These are phyloP conservation scores for Acanthochlamys bracteata DNA, from an alignment of 106 monocot genomes.

Conservation along the genomic window DNA sequence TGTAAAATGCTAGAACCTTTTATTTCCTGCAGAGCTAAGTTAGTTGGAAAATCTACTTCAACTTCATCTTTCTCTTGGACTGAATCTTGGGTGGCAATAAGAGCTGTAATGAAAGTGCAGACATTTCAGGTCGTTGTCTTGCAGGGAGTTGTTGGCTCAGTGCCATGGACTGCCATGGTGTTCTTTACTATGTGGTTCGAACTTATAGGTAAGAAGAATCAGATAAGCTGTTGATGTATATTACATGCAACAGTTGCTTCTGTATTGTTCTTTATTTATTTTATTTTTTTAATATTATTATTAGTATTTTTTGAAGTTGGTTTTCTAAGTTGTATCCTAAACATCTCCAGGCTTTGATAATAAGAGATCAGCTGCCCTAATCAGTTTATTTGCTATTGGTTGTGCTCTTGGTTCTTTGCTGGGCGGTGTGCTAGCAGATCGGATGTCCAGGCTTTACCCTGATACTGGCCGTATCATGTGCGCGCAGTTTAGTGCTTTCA, in stretches of 20 bases:
- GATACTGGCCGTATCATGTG: constrained; percentile 72
- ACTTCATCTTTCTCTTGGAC: constrained; percentile 38
- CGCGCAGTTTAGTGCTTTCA: constrained; percentile 95
- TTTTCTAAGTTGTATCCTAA: not conserved
- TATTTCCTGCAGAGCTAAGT: constrained; percentile 20
- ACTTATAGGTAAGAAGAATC: constrained; percentile 66
- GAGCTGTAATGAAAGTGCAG: constrained; percentile 67
- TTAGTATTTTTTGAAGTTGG: not conserved
- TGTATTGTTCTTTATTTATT: not conserved
- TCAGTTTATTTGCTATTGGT: constrained; percentile 77
- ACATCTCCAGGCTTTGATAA: constrained; percentile 65
- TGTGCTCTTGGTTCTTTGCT: constrained; percentile 64
- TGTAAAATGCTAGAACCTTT: not conserved
- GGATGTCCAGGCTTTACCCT: constrained; percentile 45
- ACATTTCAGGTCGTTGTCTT: constrained; percentile 94
- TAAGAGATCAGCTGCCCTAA: constrained; percentile 63
- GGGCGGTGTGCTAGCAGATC: constrained; percentile 70
- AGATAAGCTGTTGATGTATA: no score
- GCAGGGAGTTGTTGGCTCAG: constrained; percentile 85
- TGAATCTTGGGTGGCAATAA: constrained; percentile 58
- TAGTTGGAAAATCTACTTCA: constrained; percentile 25
- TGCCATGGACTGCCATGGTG: constrained; percentile 96
- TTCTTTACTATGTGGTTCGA: constrained; percentile 99
- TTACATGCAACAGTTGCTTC: no score
- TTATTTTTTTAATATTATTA: not conserved